Evolutionary conservation across 805 yeast species (phyloP).

Genomic region (Lachancea meyersii): DNA sequence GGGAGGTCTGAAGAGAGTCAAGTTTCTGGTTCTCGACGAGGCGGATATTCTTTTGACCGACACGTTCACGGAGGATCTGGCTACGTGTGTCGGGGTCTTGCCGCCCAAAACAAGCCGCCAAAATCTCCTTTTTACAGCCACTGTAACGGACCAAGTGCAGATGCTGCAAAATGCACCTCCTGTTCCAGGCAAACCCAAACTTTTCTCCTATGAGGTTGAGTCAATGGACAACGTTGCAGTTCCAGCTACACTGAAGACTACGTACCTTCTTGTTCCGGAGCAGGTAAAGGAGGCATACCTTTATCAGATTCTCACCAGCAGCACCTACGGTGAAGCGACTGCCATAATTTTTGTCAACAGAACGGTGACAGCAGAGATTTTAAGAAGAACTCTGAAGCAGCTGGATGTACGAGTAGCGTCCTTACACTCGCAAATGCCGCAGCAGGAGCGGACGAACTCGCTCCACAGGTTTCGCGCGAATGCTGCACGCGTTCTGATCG

Average conservation of each 20-base stretch:
- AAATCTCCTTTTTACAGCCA: slow-evolving; percentile 89
- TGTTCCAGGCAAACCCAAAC: slow-evolving; percentile 47
- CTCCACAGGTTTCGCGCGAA: slow-evolving; percentile 89
- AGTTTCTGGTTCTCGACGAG: slow-evolving; percentile 85
- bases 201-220: slow-evolving; percentile 69
- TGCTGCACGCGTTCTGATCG: slow-evolving; percentile 86
- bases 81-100: slow-evolving; percentile 60
- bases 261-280: slow-evolving; percentile 73
- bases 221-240: slow-evolving; percentile 69
- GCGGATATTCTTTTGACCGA: slow-evolving; percentile 87
- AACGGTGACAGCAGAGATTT: slow-evolving; percentile 81
- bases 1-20: slow-evolving; percentile 68
- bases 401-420: slow-evolving; percentile 81
- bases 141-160: slow-evolving; percentile 88
- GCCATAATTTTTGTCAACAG: slow-evolving; percentile 88
- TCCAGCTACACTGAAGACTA: slow-evolving; percentile 62
- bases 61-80: slow-evolving; percentile 75
- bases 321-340: slow-evolving; percentile 56
- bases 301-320: slow-evolving; percentile 57
- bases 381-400: slow-evolving; percentile 67
- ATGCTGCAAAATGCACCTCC: slow-evolving; percentile 60
- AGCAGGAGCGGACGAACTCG: slow-evolving; percentile 82
- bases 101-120: slow-evolving; percentile 74
- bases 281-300: slow-evolving; percentile 87
- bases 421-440: slow-evolving; percentile 92